Percentiles rank a stretch among this genome's conserved stretches.
Conservation (phyloP, 2,329 filamentous ascomycete genomes). For the Helotiales sp. region DNA sequence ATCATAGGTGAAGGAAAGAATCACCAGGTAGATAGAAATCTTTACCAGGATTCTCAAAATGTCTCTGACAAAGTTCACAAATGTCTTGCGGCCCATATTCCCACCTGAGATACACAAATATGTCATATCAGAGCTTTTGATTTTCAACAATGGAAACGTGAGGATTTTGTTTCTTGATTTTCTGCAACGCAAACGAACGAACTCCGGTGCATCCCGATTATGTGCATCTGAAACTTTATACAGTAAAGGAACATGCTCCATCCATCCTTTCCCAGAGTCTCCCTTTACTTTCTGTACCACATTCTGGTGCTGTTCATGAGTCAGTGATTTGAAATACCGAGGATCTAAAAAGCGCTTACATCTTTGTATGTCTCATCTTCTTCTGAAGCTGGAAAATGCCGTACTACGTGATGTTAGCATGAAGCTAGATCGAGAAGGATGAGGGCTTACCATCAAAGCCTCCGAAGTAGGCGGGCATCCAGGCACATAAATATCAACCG, state of each 20-base stretch:
- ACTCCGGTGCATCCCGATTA: constrained; percentile 36
- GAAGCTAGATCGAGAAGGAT: constrained; percentile 8
- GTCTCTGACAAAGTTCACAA: too few species aligned
- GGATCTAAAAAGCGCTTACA: constrained; percentile 36
- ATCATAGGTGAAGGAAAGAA: too few species aligned
- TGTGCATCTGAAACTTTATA: constrained; percentile 39
- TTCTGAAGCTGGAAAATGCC: constrained; percentile 59
- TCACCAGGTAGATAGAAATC: too few species aligned
- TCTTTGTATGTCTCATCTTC: constrained; percentile 50
- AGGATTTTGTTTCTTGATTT: constrained; percentile 21
- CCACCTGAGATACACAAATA: too few species aligned
- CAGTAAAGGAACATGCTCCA: constrained; percentile 29
- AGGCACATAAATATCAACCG: constrained; percentile 80
- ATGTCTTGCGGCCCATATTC: too few species aligned
- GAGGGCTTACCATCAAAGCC: constrained; percentile 52
- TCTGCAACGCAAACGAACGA: constrained; percentile 30
- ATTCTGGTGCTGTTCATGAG: constrained; percentile 45
- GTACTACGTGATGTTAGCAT: constrained; percentile 47
- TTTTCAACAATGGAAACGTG: background rate
- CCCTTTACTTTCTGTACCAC: constrained; percentile 64
- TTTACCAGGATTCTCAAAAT: too few species aligned
- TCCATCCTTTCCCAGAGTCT: background rate
- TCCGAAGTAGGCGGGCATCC: constrained; percentile 70
- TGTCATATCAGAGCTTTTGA: too few species aligned
- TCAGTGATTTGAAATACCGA: constrained; percentile 46